These are phyloP conservation scores for Lasiodiplodia theobromae DNA, from an alignment of 2,329 filamentous ascomycete species.

Conservation along the genomic window DNA sequence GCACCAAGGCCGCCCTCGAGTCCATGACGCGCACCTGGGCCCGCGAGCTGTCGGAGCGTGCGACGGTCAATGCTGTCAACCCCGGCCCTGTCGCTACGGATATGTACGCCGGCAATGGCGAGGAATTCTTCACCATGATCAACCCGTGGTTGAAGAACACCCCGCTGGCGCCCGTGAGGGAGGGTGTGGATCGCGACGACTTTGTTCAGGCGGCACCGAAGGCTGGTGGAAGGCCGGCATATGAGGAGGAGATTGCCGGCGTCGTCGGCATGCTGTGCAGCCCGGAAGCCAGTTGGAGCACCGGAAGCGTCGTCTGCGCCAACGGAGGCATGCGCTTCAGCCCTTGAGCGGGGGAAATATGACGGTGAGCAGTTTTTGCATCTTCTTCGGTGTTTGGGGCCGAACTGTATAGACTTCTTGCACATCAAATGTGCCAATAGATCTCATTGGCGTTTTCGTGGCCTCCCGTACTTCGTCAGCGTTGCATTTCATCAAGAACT, in stretches of 20 bases:
- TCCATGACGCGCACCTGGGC: slow-evolving; percentile 75
- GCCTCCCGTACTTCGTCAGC: no score
- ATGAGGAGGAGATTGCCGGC: slow-evolving; percentile 75
- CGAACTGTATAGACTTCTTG: neutral
- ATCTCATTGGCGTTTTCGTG: no score
- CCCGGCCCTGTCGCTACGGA: slow-evolving; percentile 72
- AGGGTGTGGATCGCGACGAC: slow-evolving; percentile 67
- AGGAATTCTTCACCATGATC: slow-evolving; percentile 65
- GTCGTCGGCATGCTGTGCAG: slow-evolving; percentile 79
- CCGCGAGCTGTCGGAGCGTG: slow-evolving; percentile 66
- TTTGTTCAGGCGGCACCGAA: slow-evolving; percentile 53
- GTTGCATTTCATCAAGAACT: no score
- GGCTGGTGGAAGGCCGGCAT: slow-evolving; percentile 64
- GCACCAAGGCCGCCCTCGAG: slow-evolving; percentile 71
- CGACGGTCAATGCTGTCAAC: slow-evolving; percentile 71
- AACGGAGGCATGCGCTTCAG: slow-evolving; percentile 77
- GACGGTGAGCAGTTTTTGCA: neutral
- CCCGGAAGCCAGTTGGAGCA: slow-evolving; percentile 76
- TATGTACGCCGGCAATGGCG: slow-evolving; percentile 66
- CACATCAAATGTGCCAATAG: no score
- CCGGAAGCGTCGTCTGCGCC: slow-evolving; percentile 79
- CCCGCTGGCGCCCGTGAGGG: slow-evolving; percentile 68
- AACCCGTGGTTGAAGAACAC: slow-evolving; percentile 68
- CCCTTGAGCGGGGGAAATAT: neutral
- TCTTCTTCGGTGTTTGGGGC: neutral